Conservation (phyloP, 225 moss, liverwort and hornwort species). For the Polytrichum commune region DNA sequence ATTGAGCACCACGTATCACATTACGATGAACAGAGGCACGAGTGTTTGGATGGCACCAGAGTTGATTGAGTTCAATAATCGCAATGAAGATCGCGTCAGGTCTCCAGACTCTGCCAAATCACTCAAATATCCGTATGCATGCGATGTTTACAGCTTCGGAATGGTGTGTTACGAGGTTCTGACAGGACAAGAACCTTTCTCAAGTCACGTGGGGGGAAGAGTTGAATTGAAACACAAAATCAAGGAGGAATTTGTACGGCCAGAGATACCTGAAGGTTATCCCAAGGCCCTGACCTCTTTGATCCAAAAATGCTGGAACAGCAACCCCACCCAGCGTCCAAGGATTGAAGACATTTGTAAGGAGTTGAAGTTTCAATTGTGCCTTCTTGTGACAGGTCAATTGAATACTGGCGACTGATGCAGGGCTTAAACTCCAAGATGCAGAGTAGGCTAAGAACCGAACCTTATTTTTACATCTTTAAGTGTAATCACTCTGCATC, state of each 20-base stretch:
- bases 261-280: neutral
- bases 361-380: conserved; percentile 7
- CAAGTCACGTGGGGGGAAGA: neutral
- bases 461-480: too few relatives aligned
- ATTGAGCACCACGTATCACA: neutral
- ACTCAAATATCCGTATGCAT: neutral
- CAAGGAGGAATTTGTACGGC: neutral
- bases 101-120: neutral
- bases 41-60: conserved; percentile 3
- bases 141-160: conserved; percentile 10
- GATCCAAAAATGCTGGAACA: neutral
- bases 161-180: conserved; percentile 6
- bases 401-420: too few relatives aligned
- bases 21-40: neutral
- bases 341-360: conserved; percentile 1
- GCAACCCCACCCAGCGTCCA: neutral
- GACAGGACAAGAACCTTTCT: conserved; percentile 1
- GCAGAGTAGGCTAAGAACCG: too few relatives aligned
- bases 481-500: too few relatives aligned
- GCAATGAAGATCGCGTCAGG: neutral
- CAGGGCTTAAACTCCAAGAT: too few relatives aligned
- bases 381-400: neutral
- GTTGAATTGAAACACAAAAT: neutral
- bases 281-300: neutral
- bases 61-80: neutral